Evolutionary conservation across 495 filamentous ascomycete species (phyloP).

Genomic region (Penicillium crystallinum): DNA sequence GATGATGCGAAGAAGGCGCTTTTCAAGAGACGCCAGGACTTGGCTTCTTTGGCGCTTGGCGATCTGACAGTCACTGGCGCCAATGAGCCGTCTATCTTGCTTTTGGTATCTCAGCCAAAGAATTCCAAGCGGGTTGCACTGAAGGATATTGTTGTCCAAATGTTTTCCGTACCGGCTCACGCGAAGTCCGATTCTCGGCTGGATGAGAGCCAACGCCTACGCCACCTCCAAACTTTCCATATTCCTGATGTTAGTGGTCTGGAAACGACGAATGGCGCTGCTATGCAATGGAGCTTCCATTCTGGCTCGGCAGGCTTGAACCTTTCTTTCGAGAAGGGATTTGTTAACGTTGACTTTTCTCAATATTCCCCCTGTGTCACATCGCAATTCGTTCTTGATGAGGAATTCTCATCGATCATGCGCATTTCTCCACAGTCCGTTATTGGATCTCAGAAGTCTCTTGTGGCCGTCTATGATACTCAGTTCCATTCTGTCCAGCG

Average conservation of each 20-base stretch:
- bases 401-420: constrained; percentile 42
- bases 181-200: constrained; percentile 3
- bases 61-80: constrained; percentile 22
- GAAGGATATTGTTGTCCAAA: constrained; percentile 36
- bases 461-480: constrained; percentile 57
- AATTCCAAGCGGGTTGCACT: constrained; percentile 25
- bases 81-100: constrained; percentile 35
- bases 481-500: constrained; percentile 60
- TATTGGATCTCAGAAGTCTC: constrained; percentile 41
- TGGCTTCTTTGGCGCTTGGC: constrained; percentile 35
- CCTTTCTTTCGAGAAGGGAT: constrained; percentile 40
- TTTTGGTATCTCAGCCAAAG: constrained; percentile 38
- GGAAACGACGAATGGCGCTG: constrained; percentile 19
- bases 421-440: constrained; percentile 42
- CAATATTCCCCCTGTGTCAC: constrained; percentile 40
- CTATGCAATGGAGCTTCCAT: constrained; percentile 43
- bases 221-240: constrained; percentile 36
- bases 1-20: constrained; percentile 41
- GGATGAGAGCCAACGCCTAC: constrained; percentile 32
- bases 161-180: constrained; percentile 38
- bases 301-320: constrained; percentile 38
- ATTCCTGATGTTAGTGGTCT: constrained; percentile 29
- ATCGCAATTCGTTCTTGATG: constrained; percentile 39
- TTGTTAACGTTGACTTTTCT: constrained; percentile 42
- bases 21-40: constrained; percentile 41